Conservation (phyloP, 1,139 yeast species). For the Geotrichum macrosporum region DNA sequence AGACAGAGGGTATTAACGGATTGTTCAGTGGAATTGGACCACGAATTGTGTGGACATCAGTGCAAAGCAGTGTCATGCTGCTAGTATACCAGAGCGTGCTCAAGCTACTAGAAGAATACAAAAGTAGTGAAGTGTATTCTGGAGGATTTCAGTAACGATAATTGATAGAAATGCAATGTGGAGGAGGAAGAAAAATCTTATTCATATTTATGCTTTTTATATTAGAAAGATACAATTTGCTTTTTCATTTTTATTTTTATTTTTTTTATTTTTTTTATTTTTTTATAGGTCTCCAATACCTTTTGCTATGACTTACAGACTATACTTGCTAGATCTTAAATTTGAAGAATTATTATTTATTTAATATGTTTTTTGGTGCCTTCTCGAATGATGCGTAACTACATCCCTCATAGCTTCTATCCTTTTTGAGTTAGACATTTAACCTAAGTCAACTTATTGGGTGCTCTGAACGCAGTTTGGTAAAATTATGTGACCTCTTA, state of each 20-base stretch:
- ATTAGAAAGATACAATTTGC: no score
- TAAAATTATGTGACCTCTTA: no score
- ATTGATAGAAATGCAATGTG: background rate
- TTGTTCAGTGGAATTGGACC: constrained; percentile 95
- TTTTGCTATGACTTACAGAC: background rate
- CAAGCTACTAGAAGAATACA: constrained; percentile 27
- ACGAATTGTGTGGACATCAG: constrained; percentile 90
- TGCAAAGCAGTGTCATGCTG: constrained; percentile 93
- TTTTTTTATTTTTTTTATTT: no score
- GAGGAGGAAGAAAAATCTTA: background rate
- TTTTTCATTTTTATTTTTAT: background rate
- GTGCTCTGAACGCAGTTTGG: no score
- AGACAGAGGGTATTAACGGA: constrained; percentile 71
- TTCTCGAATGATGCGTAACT: no score
- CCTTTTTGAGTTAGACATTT: no score
- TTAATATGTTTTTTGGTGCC: no score
- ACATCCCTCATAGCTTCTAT: no score
- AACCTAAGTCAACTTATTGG: no score
- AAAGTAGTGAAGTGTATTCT: background rate
- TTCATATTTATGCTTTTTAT: no score
- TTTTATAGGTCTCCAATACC: background rate
- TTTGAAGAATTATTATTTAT: no score
- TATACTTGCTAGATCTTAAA: no score
- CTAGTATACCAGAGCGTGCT: constrained; percentile 62
- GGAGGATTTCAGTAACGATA: constrained; percentile 2